phyloP scores from a whole-genome alignment of 352 stramenopile genomes.

The Phytopythium chamaehyphon region DNA sequence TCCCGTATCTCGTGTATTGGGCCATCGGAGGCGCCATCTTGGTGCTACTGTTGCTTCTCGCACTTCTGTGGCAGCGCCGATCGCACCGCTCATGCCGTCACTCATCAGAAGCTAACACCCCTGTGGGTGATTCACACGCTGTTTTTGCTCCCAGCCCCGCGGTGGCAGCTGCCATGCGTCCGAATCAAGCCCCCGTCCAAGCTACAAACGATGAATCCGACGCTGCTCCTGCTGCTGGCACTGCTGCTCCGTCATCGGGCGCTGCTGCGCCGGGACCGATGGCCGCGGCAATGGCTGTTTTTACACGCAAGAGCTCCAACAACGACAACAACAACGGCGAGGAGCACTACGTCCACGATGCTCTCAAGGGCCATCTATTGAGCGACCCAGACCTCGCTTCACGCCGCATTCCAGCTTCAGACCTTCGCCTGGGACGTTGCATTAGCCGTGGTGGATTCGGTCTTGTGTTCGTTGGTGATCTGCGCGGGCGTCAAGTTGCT shows the following conservation, averaged over 20 bases:
- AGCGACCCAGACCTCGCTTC: slow-evolving; percentile 29
- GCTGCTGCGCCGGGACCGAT: slow-evolving; percentile 9
- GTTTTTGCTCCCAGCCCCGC: slow-evolving; percentile 14
- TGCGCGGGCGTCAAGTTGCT: slow-evolving; percentile 29
- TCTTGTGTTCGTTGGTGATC: slow-evolving; percentile 38
- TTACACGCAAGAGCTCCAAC: slow-evolving; percentile 4
- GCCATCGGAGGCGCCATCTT: slow-evolving; percentile 26
- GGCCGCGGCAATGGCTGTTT: slow-evolving; percentile 1
- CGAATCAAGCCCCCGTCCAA: background rate
- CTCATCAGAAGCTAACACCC: slow-evolving; percentile 19
- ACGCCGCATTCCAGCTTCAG: slow-evolving; percentile 25
- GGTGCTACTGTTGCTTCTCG: slow-evolving; percentile 28
- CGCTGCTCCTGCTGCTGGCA: background rate
- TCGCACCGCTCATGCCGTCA: slow-evolving; percentile 19
- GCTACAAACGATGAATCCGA: background rate
- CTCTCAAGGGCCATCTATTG: slow-evolving; percentile 21
- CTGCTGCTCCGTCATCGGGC: background rate
- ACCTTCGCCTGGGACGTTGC: slow-evolving; percentile 30
- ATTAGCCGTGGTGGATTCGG: slow-evolving; percentile 38
- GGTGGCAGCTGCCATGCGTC: slow-evolving; percentile 2
- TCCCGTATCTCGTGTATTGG: slow-evolving; percentile 22
- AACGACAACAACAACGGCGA: slow-evolving; percentile 14
- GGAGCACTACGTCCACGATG: slow-evolving; percentile 20
- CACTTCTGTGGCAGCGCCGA: slow-evolving; percentile 26
- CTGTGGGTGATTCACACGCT: slow-evolving; percentile 11